These are phyloP conservation scores for Ramalina peruviana DNA, from an alignment of 495 filamentous ascomycete genomes.

Conservation along the genomic window DNA sequence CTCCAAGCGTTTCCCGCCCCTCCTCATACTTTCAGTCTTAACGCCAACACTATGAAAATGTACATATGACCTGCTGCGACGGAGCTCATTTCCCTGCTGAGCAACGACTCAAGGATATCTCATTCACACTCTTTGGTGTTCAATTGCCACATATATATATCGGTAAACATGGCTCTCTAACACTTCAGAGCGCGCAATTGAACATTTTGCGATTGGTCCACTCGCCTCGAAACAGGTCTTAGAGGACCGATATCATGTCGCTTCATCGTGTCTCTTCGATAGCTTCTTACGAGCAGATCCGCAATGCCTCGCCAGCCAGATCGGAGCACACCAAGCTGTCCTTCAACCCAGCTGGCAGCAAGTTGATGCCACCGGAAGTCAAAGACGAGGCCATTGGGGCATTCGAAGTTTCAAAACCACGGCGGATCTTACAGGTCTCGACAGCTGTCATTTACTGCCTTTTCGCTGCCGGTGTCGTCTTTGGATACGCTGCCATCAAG, in stretches of 20 bases:
- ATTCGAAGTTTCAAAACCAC: slow-evolving; percentile 39
- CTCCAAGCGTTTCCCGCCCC: too few relatives aligned
- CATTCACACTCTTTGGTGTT: too few relatives aligned
- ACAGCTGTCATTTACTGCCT: slow-evolving; percentile 48
- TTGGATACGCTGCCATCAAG: slow-evolving; percentile 63
- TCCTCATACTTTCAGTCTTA: too few relatives aligned
- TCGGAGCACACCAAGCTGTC: slow-evolving; percentile 18
- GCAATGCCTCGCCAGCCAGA: slow-evolving; percentile 14
- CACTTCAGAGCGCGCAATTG: too few relatives aligned
- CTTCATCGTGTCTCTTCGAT: slow-evolving; percentile 17
- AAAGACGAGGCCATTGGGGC: slow-evolving; percentile 25
- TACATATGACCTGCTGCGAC: too few relatives aligned
- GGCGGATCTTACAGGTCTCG: slow-evolving; percentile 41
- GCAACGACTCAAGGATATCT: too few relatives aligned
- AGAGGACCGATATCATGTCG: slow-evolving; percentile 9
- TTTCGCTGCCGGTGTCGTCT: slow-evolving; percentile 53
- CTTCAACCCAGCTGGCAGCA: slow-evolving; percentile 13
- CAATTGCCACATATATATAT: too few relatives aligned
- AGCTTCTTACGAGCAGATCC: slow-evolving; percentile 17
- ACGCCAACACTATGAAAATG: too few relatives aligned
- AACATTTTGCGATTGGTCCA: too few relatives aligned
- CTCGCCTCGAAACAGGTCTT: too few relatives aligned
- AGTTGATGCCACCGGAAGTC: slow-evolving; percentile 1
- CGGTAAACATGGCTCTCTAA: too few relatives aligned
- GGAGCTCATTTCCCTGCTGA: too few relatives aligned